Evolutionary conservation across 1,284 basidiomycete genomes (phyloP).

Genomic region (Phellopilus nigrolimitatus): DNA sequence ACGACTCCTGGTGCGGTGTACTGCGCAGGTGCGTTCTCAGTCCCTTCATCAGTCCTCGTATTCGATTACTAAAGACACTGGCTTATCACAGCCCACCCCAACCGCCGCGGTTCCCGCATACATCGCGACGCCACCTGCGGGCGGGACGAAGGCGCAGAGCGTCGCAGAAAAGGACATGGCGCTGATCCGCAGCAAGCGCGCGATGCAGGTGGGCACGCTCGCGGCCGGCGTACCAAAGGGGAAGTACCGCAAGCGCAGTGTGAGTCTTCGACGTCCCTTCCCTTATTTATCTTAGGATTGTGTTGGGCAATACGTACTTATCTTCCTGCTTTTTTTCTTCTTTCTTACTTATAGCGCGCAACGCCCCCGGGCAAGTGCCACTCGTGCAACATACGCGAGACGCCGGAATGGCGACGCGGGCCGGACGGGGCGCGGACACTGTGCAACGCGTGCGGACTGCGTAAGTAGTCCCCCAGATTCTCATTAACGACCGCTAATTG

Average conservation of each 20-base stretch:
- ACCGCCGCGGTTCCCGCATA: too few species aligned
- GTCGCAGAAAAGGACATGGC: constrained; percentile 79
- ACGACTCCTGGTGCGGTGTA: too few species aligned
- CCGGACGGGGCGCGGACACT: constrained; percentile 75
- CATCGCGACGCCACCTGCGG: constrained; percentile 15
- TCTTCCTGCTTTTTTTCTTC: constrained; percentile 27
- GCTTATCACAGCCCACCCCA: too few species aligned
- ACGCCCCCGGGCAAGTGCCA: constrained; percentile 79
- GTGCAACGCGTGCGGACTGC: constrained; percentile 78
- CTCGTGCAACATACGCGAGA: constrained; percentile 78
- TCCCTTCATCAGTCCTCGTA: too few species aligned
- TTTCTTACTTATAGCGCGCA: constrained; percentile 53
- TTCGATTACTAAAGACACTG: too few species aligned
- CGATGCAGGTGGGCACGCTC: constrained; percentile 43
- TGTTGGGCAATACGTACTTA: too few species aligned
- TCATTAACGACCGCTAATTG: constrained; percentile 10
- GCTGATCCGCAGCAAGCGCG: constrained; percentile 69
- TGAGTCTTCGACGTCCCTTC: constrained; percentile 38
- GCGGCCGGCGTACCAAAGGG: constrained; percentile 47
- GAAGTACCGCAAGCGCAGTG: constrained; percentile 78
- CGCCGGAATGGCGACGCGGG: constrained; percentile 78
- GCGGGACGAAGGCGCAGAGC: constrained; percentile 37
- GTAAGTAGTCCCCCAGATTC: constrained; percentile 42
- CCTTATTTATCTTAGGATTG: constrained; percentile 23
- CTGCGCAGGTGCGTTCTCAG: constrained; percentile 19